Percentiles rank a stretch among this genome's conserved stretches.
Evolutionary conservation across 1,139 yeast species (phyloP).

Genomic region (Lodderomyces pseudojiufengensis): DNA sequence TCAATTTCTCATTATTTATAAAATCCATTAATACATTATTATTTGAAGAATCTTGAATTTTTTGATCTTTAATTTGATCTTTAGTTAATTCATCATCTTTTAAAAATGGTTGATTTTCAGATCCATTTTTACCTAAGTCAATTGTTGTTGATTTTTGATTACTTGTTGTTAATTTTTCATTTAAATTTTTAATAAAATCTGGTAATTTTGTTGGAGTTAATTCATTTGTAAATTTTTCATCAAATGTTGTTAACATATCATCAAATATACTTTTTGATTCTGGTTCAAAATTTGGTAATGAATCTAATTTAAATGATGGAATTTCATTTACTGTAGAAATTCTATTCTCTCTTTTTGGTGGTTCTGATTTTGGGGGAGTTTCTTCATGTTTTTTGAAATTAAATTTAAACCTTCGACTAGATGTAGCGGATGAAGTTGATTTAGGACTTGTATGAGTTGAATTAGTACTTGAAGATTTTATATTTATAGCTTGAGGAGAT

Average conservation of each 20-base stretch:
- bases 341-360: slow-evolving; percentile 5
- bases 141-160: neutral
- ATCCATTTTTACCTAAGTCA: slow-evolving; percentile 11
- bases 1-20: too few species aligned
- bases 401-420: neutral
- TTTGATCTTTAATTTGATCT: slow-evolving; percentile 43
- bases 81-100: slow-evolving; percentile 43
- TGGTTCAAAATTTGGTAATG: slow-evolving; percentile 32
- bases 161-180: neutral
- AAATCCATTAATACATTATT: neutral
- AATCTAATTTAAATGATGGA: slow-evolving; percentile 12
- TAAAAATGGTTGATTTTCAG: slow-evolving; percentile 28
- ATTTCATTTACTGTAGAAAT: slow-evolving; percentile 12
- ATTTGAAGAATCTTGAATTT: slow-evolving; percentile 24
- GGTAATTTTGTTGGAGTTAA: slow-evolving; percentile 17
- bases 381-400: neutral
- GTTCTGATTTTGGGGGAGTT: slow-evolving; percentile 1
- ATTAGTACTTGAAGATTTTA: neutral
- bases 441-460: neutral
- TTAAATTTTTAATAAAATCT: slow-evolving; percentile 9
- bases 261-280: slow-evolving; percentile 30
- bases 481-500: neutral
- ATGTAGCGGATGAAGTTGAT: neutral
- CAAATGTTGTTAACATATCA: slow-evolving; percentile 31
- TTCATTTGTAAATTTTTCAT: slow-evolving; percentile 21